Conservation (phyloP, 352 stramenopile genomes). For the Detonula confervacea region DNA sequence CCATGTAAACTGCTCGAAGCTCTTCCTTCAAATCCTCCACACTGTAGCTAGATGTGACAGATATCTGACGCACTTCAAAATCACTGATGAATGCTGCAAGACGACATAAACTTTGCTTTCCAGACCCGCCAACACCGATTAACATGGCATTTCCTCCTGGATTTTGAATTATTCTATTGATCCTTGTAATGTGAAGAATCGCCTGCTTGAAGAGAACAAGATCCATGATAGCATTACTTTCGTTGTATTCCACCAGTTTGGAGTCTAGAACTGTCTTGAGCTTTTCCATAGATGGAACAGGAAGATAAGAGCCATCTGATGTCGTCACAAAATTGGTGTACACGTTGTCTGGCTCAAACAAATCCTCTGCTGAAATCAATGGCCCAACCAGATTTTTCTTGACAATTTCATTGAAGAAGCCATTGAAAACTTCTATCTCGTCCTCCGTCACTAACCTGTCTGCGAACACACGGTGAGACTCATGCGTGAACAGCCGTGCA, state of each 20-base stretch:
- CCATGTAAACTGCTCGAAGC: conserved; percentile 95
- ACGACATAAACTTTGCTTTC: conserved; percentile 96
- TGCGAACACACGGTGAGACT: conserved; percentile 97
- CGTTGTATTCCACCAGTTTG: conserved; percentile 98
- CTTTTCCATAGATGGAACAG: conserved; percentile 85
- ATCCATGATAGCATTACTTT: conserved; percentile 92
- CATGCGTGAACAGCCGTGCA: conserved; percentile 92
- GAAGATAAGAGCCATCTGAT: conserved; percentile 71
- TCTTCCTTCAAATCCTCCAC: conserved; percentile 97
- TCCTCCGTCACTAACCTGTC: conserved; percentile 98
- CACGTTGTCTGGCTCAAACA: conserved; percentile 89
- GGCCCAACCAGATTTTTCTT: conserved; percentile 95
- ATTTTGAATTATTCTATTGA: conserved; percentile 96
- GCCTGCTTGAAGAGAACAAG: conserved; percentile 98
- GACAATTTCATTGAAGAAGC: conserved; percentile 92
- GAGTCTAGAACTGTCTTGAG: conserved; percentile 90
- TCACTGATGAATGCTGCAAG: conserved; percentile 95
- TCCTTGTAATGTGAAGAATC: conserved; percentile 94
- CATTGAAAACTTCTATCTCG: conserved; percentile 94
- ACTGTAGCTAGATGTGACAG: conserved; percentile 94
- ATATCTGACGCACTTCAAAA: conserved; percentile 95
- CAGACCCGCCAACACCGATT: conserved; percentile 95
- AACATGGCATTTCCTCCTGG: conserved; percentile 96
- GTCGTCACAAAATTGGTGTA: conserved; percentile 92
- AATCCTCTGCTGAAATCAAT: conserved; percentile 89